A percentile compares a stretch with the other conserved stretches of the same genome.
Evolutionary conservation across 1,139 yeast genomes (phyloP).

Genomic region (Candida frijolesensis): DNA sequence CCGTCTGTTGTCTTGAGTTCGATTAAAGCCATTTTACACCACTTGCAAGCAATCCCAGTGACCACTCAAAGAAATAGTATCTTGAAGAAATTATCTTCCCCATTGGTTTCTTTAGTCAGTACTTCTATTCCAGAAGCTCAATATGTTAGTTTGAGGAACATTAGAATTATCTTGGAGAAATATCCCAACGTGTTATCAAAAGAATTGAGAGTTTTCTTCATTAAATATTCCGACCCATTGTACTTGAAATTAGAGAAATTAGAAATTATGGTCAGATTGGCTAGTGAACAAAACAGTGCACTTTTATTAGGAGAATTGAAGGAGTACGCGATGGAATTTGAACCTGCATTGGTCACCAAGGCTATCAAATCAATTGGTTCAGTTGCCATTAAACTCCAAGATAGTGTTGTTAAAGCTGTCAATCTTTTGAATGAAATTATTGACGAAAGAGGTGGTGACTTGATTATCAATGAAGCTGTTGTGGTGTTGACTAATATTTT

Average conservation of each 20-base stretch:
- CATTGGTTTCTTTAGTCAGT: slow-evolving; percentile 84
- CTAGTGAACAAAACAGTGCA: slow-evolving; percentile 68
- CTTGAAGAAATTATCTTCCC: slow-evolving; percentile 82
- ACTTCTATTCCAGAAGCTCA: slow-evolving; percentile 89
- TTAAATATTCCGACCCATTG: slow-evolving; percentile 92
- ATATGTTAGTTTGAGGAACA: slow-evolving; percentile 90
- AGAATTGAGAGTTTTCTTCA: slow-evolving; percentile 88
- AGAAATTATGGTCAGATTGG: slow-evolving; percentile 85
- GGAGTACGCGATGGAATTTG: slow-evolving; percentile 94
- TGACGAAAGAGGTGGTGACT: slow-evolving; percentile 73
- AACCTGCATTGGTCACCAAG: slow-evolving; percentile 81
- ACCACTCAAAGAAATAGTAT: slow-evolving; percentile 40
- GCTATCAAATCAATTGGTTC: slow-evolving; percentile 87
- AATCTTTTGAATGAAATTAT: slow-evolving; percentile 74
- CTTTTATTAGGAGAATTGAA: slow-evolving; percentile 80
- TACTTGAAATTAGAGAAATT: slow-evolving; percentile 91
- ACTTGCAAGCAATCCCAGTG: slow-evolving; percentile 53
- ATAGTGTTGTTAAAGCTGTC: slow-evolving; percentile 66
- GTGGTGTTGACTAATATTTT: slow-evolving; percentile 77
- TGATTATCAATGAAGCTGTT: slow-evolving; percentile 78
- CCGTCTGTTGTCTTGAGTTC: slow-evolving; percentile 93
- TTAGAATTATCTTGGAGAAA: slow-evolving; percentile 84
- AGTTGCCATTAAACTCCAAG: slow-evolving; percentile 77
- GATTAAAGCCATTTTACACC: slow-evolving; percentile 78
- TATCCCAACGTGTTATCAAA: slow-evolving; percentile 78